Conservation (phyloP, 805 yeast species). For the Wickerhamiella allomyrinae region DNA sequence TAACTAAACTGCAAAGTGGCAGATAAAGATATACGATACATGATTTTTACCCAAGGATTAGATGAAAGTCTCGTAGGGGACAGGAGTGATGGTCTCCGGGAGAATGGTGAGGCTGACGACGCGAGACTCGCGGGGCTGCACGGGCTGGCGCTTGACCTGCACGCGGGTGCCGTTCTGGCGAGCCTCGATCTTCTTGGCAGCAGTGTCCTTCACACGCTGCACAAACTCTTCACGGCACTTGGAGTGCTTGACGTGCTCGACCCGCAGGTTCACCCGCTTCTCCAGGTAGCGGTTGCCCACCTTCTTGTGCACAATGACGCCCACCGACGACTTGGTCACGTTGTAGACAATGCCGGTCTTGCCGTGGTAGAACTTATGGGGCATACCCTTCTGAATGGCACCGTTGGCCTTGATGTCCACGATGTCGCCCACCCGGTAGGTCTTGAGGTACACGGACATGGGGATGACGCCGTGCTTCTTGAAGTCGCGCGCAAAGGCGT, state of each 20-base stretch:
- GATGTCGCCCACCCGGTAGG: constrained; percentile 97
- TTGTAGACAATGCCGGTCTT: constrained; percentile 98
- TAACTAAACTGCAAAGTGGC: too few species aligned
- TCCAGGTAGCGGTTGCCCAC: constrained; percentile 98
- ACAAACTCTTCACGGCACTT: constrained; percentile 99
- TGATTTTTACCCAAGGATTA: constrained; percentile 30
- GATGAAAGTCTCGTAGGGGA: constrained; percentile 98
- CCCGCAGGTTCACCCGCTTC: constrained; percentile 96
- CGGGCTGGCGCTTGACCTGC: constrained; percentile 96
- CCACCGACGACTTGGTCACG: constrained; percentile 96
- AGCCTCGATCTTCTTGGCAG: constrained; percentile 86
- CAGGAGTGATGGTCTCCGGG: constrained; percentile 97
- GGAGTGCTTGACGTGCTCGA: constrained; percentile 99
- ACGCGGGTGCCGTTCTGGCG: constrained; percentile 85
- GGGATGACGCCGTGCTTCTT: constrained; percentile 91
- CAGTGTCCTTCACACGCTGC: constrained; percentile 95
- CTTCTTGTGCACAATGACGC: constrained; percentile 95
- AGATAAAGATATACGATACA: constrained; percentile 1
- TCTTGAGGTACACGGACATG: constrained; percentile 92
- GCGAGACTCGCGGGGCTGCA: constrained; percentile 88
- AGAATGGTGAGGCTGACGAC: constrained; percentile 69
- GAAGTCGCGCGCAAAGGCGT: constrained; percentile 99
- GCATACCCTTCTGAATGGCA: constrained; percentile 99
- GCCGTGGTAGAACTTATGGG: constrained; percentile 99
- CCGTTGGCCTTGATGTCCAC: constrained; percentile 99